Evolutionary conservation across 768 basidiomycete genomes (phyloP).

Genomic region (Lanmaoa pseudosensibilis): DNA sequence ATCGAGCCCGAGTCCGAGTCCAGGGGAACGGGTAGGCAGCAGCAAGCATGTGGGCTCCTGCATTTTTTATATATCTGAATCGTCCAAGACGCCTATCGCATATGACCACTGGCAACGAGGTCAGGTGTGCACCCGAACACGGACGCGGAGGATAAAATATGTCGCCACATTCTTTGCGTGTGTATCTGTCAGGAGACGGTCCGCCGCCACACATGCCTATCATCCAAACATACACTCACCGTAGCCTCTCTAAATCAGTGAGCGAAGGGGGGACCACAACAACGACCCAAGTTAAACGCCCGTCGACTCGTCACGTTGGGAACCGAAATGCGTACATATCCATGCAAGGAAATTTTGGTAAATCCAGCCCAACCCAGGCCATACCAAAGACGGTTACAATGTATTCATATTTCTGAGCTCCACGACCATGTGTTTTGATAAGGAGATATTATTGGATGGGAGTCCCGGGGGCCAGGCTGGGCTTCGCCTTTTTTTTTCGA

Average conservation of each 20-base stretch:
- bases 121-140: conserved; percentile 2
- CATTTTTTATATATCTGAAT: background rate
- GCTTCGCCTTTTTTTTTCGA: background rate
- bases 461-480: background rate
- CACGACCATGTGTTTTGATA: conserved; percentile 17
- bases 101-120: background rate
- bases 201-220: background rate
- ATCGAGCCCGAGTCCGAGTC: background rate
- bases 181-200: conserved; percentile 2
- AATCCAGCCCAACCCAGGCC: conserved; percentile 1
- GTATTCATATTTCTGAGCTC: background rate
- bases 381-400: conserved; percentile 20
- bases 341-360: conserved; percentile 16
- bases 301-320: background rate
- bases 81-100: conserved; percentile 12
- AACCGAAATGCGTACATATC: background rate
- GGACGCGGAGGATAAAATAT: background rate
- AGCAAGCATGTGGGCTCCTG: background rate
- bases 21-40: background rate
- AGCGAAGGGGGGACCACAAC: background rate
- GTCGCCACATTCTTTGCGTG: background rate
- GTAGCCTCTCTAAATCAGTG: background rate
- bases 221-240: conserved; percentile 7
- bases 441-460: conserved; percentile 23
- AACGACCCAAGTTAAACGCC: background rate